Evolutionary conservation across 768 basidiomycete species (phyloP), one percentile per base, ranked within the genome.

Genomic region (Leccinum aurantiacum): DNA sequence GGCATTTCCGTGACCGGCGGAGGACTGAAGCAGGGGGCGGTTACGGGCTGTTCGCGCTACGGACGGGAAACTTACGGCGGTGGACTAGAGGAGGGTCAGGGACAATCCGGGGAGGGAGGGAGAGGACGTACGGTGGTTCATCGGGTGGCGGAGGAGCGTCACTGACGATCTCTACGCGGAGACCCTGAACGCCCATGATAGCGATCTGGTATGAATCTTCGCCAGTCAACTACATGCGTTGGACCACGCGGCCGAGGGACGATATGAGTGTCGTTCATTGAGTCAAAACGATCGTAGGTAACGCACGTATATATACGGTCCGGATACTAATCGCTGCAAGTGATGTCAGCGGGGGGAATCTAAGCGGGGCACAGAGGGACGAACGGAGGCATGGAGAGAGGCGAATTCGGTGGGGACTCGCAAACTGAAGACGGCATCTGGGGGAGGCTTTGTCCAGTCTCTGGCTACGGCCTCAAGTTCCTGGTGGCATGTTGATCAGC

Each of bases 161-260:
- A 54, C 86, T 86, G 53, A 92, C 88, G 58, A 94, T 91, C 74
- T 94, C 92, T 53, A 94, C 90, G 44, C 91, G 83, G 60, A 91
- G 80, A 56, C 90, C 91, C 70, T 89, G 87, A 11, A 91, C 85
- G 57, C 89, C 88, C 81, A 88, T 86, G 58, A 84, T 83, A n/a
- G 92, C 91, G 62, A 94, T 93, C 77, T 93, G 90, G 71, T 86
- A 94, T 7, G 92, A 93, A 67, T 93, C 92, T 70, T 94, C 91
- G 54, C 88, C 83, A 14, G 89, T 90, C 59, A 93, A 78, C 91
- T 93, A 63, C 13, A 60, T 63, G 55, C 17, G 41, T 65, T 62
- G 63, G 61, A 47, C 50, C 67, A 68, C 66, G 68, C 65, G 67
- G 57, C 46, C 64, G 53, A 63, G 54, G 61, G 35, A 55, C 31